A percentile compares a stretch with the other conserved stretches of the same genome.
Evolutionary conservation across 176 grass and related monocot genomes (phyloP).

Genomic region (Eragrostis curvula): DNA sequence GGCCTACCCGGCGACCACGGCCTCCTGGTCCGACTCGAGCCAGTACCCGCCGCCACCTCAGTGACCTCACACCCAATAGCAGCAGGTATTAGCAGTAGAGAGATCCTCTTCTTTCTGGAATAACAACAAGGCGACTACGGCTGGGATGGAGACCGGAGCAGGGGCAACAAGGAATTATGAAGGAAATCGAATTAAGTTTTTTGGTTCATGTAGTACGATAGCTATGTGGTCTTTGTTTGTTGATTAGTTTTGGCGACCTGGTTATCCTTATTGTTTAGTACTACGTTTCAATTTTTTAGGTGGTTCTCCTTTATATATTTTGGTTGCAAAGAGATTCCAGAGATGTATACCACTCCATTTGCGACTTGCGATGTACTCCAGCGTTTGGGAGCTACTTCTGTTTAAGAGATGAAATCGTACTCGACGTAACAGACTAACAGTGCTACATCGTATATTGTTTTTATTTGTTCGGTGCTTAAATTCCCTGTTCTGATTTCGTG

Average conservation of each 20-base stretch:
- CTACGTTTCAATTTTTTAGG: neutral
- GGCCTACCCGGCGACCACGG: conserved; percentile 7
- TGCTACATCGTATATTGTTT: no score
- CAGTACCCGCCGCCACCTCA: conserved; percentile 50
- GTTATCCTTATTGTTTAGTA: neutral
- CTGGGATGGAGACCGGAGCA: conserved; percentile 9
- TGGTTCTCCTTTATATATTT: neutral
- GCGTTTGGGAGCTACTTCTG: no score
- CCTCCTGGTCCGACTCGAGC: conserved; percentile 42
- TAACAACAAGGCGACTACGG: conserved; percentile 40
- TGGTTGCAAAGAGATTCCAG: conserved; percentile 2
- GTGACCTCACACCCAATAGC: conserved; percentile 40
- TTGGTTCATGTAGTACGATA: conserved; percentile 19
- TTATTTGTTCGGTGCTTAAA: neutral
- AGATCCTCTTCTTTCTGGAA: conserved; percentile 27
- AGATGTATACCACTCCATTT: neutral
- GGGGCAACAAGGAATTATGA: neutral
- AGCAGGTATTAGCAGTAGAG: conserved; percentile 8
- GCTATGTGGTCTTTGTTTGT: conserved; percentile 29
- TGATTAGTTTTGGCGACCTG: conserved; percentile 36
- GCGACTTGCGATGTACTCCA: neutral
- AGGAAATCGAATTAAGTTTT: neutral
- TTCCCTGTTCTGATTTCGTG: neutral
- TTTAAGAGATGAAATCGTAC: no score
- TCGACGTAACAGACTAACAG: no score